These are phyloP conservation scores for Thelonectria discophora DNA, from an alignment of 2,329 filamentous ascomycete genomes.

Conservation along the genomic window DNA sequence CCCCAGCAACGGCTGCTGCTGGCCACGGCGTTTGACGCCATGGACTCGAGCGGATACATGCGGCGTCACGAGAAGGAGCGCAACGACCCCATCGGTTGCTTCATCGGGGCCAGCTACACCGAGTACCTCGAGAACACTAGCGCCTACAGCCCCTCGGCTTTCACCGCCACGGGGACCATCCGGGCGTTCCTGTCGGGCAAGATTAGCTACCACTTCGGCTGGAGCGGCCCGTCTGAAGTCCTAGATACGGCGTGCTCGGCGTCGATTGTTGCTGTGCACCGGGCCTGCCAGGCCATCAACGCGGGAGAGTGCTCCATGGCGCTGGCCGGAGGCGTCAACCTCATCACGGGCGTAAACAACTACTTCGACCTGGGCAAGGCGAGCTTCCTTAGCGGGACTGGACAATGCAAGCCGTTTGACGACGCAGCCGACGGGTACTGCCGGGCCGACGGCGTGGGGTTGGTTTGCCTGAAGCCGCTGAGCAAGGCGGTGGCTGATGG, in stretches of 20 bases:
- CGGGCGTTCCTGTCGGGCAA: slow-evolving; percentile 46
- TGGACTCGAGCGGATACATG: slow-evolving; percentile 45
- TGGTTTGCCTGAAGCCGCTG: slow-evolving; percentile 79
- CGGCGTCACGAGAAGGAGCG: slow-evolving; percentile 1
- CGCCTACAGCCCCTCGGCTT: slow-evolving; percentile 33
- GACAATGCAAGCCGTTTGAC: slow-evolving; percentile 68
- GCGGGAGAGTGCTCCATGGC: slow-evolving; percentile 46
- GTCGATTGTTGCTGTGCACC: slow-evolving; percentile 48
- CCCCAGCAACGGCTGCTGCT: slow-evolving; percentile 51
- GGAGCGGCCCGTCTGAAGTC: slow-evolving; percentile 47
- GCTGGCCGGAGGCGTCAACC: slow-evolving; percentile 51
- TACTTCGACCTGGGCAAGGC: slow-evolving; percentile 36
- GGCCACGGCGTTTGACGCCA: slow-evolving; percentile 53
- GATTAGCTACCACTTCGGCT: slow-evolving; percentile 50
- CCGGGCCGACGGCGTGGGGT: slow-evolving; percentile 78
- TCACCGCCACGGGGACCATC: slow-evolving; percentile 48
- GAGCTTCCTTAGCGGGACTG: slow-evolving; percentile 35
- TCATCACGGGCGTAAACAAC: slow-evolving; percentile 45
- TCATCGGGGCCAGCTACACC: slow-evolving; percentile 12
- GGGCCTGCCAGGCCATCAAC: slow-evolving; percentile 44
- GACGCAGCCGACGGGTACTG: slow-evolving; percentile 85
- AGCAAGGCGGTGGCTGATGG: slow-evolving; percentile 79
- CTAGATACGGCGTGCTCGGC: slow-evolving; percentile 53
- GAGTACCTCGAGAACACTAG: slow-evolving; percentile 23
- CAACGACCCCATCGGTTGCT: slow-evolving; percentile 17